phyloP scores from a whole-genome alignment of 2,329 filamentous ascomycete genomes.

The Pseudogymnoascus sp. region DNA sequence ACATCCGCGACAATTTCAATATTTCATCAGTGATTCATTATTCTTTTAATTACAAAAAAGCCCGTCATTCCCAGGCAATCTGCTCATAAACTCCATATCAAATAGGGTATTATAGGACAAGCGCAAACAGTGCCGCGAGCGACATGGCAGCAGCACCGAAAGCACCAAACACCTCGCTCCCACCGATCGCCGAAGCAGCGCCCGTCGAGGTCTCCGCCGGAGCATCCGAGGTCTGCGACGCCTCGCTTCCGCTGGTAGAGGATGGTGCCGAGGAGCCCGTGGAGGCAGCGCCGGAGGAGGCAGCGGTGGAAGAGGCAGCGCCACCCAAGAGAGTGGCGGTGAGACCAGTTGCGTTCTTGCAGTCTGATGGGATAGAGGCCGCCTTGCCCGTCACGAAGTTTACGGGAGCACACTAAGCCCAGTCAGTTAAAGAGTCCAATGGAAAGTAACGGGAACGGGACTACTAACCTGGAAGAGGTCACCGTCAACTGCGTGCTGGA shows the following conservation, averaged over 20 bases:
- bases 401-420: constrained; percentile 43
- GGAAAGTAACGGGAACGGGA: background rate
- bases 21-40: background rate
- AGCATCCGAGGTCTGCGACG: background rate
- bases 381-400: constrained; percentile 43
- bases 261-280: background rate
- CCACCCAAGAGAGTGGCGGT: background rate
- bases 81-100: background rate
- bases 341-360: constrained; percentile 34
- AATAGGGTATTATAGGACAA: background rate
- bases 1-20: background rate
- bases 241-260: background rate
- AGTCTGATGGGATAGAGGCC: constrained; percentile 22
- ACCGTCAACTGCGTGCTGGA: constrained; percentile 45
- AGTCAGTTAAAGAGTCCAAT: background rate
- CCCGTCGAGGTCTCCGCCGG: background rate
- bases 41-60: background rate
- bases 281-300: background rate
- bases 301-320: background rate
- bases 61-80: background rate
- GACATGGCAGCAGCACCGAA: background rate
- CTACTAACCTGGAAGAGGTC: constrained; percentile 44
- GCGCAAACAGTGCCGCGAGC: background rate
- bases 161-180: background rate
- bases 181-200: background rate